A percentile compares a stretch with the other conserved stretches of the same genome.
Conservation (phyloP, 169 alveolate species). For the Toxoplasma gondii region DNA sequence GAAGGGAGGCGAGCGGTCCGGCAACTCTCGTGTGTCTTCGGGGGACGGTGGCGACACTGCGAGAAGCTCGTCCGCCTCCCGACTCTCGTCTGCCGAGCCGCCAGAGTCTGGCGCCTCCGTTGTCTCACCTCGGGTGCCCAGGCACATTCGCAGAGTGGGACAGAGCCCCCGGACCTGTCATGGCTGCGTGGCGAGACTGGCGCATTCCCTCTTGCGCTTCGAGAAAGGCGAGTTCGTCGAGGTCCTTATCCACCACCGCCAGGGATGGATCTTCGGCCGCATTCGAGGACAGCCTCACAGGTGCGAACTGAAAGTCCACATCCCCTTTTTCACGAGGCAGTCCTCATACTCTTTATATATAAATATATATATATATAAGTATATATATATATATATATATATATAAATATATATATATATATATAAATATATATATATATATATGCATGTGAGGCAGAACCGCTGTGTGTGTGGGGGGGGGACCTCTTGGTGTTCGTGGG, state of each 20-base stretch:
- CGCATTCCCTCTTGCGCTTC: background rate
- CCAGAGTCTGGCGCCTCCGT: too few species aligned
- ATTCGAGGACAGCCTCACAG: slow-evolving; percentile 60
- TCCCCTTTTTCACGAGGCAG: background rate
- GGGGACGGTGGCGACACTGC: too few species aligned
- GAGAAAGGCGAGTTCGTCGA: slow-evolving; percentile 61
- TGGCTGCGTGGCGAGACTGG: slow-evolving; percentile 34
- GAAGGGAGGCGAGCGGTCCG: too few species aligned
- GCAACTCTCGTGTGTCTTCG: too few species aligned
- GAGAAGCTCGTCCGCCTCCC: too few species aligned
- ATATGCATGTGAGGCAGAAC: background rate
- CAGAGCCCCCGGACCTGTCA: background rate
- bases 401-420: background rate
- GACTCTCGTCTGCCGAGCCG: too few species aligned
- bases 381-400: background rate
- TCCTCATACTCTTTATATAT: too few species aligned
- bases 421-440: background rate
- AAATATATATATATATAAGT: background rate
- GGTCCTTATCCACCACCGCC: slow-evolving; percentile 52
- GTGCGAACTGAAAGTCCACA: background rate
- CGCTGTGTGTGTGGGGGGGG: background rate
- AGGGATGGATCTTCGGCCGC: slow-evolving; percentile 64
- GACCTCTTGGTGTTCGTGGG: background rate
- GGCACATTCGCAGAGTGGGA: background rate
- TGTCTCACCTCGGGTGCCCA: background rate